phyloP scores from a whole-genome alignment of 73 alveolate genomes.

The Uronychia binucleata region DNA sequence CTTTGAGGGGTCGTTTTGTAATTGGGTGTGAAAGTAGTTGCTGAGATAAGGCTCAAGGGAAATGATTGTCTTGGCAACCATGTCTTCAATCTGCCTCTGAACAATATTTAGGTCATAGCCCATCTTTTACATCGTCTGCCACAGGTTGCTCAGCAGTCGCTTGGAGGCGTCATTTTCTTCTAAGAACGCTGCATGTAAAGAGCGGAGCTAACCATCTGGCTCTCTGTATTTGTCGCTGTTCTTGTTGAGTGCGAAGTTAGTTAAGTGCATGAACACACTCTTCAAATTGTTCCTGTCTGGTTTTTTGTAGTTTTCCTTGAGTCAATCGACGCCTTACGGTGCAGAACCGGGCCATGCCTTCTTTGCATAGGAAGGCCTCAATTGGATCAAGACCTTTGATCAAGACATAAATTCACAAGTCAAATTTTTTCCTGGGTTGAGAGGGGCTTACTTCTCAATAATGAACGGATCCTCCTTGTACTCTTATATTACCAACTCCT shows the following conservation, averaged over 20 bases:
- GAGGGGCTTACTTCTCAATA: constrained; percentile 67
- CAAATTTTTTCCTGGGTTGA: constrained; percentile 82
- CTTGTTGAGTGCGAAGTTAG: constrained; percentile 90
- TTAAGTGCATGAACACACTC: constrained; percentile 85
- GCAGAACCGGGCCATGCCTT: constrained; percentile 96
- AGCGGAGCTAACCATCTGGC: constrained; percentile 27
- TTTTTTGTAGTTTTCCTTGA: constrained; percentile 68
- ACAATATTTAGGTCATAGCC: constrained; percentile 12
- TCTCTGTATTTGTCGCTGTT: constrained; percentile 31
- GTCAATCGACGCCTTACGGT: constrained; percentile 18
- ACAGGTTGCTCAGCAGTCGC: constrained; percentile 15
- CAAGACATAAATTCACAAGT: constrained; percentile 90
- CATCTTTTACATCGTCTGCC: constrained; percentile 26
- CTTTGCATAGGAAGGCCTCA: constrained; percentile 89
- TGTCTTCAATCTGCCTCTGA: constrained; percentile 14
- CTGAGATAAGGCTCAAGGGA: constrained; percentile 42
- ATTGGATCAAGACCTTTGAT: constrained; percentile 93
- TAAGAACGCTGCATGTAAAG: constrained; percentile 17
- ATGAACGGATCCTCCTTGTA: constrained; percentile 91
- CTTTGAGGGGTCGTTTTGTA: constrained; percentile 14
- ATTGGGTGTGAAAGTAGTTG: constrained; percentile 24
- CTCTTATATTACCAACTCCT: constrained; percentile 74
- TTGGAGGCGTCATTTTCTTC: constrained; percentile 48
- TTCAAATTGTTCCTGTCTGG: constrained; percentile 79
- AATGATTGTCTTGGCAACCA: constrained; percentile 28